Evolutionary conservation across 768 basidiomycete species (phyloP), one percentile per base, ranked within the genome.

Genomic region (Nidularia pulvinata): DNA sequence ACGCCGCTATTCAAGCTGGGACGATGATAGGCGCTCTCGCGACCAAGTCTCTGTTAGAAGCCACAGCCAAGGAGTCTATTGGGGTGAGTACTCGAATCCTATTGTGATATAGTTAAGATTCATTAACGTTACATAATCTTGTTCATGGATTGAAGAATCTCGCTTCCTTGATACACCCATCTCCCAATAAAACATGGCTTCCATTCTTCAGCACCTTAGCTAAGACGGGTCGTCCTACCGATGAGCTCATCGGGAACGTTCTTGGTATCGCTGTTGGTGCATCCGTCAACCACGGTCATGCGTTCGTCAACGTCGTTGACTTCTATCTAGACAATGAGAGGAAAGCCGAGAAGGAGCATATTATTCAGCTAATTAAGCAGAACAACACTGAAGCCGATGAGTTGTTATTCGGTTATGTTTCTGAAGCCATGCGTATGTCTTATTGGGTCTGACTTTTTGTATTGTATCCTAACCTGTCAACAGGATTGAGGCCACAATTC

Each of bases 351-450:
- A 63, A 69, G 10, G 67, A 62, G 0, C 70, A 74, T 16, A 75
- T 82, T 33, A 43, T 73, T 25, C 55, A 65, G 44, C 66, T 81
- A 0, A 63, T 70, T 4, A 58, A 67, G 32, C 61, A 63, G 34
- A 63, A 62, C 5, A 73, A 74, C 54, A 46, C 59, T 3, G 57
- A 65, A 32, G 71, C 72, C 50, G 61, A 60, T 5, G 67, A 73
- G 36, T 51, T 75, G 25, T 59, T 83, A 6, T 66, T 61, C 7
- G 82, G 81, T 16, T 84, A 83, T 58, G 74, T 79, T 13, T 64
- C 74, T 22, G 81, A 84, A 59, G 82, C 75, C 0, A 75, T 82
- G 73, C 68, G 81, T 78, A 47, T 42, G 75, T 71, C 16, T n/a
- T n/a, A 13, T 4, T 16, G 13, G 39, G 13, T 42, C 22, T 37